A percentile compares a stretch with the other conserved stretches of the same genome.
Evolutionary conservation across 2,329 filamentous ascomycete genomes (phyloP).

Genomic region (Parafenestella ontariensis): DNA sequence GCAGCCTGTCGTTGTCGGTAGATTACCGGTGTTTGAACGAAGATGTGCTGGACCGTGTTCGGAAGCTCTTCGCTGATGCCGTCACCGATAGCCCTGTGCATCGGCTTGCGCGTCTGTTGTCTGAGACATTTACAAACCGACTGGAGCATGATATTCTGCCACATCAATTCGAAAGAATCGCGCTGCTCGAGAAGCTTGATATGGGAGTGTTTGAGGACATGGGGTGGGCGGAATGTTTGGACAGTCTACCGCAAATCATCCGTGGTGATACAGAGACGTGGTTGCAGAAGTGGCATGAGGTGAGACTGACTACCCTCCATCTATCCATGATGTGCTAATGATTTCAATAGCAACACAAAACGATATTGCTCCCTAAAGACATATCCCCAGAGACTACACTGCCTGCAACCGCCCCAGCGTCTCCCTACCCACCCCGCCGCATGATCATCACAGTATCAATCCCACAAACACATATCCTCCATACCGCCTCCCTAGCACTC

Average conservation of each 20-base stretch:
- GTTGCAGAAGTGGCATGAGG: slow-evolving; percentile 65
- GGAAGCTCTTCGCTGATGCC: slow-evolving; percentile 54
- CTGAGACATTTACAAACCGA: slow-evolving; percentile 57
- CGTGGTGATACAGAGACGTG: slow-evolving; percentile 57
- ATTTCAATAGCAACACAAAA: slow-evolving; percentile 29
- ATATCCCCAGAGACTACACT: slow-evolving; percentile 3
- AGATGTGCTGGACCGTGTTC: slow-evolving; percentile 65
- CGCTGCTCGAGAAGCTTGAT: slow-evolving; percentile 61
- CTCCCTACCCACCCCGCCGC: slow-evolving; percentile 59
- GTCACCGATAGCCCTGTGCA: slow-evolving; percentile 57
- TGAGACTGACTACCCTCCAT: slow-evolving; percentile 35
- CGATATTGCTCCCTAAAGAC: slow-evolving; percentile 26
- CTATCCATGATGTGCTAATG: slow-evolving; percentile 19
- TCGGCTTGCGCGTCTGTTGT: slow-evolving; percentile 58
- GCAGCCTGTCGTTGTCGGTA: slow-evolving; percentile 69
- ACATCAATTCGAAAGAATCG: slow-evolving; percentile 61
- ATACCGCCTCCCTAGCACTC: slow-evolving; percentile 75
- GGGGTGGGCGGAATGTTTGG: slow-evolving; percentile 62
- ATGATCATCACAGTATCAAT: slow-evolving; percentile 92
- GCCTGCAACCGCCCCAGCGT: slow-evolving; percentile 29
- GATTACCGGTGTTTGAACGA: slow-evolving; percentile 79
- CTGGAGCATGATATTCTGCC: slow-evolving; percentile 56
- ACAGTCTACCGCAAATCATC: slow-evolving; percentile 56
- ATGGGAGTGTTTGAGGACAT: slow-evolving; percentile 60
- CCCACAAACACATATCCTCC: slow-evolving; percentile 80